Percentiles rank a stretch among this genome's conserved stretches.
Evolutionary conservation across 768 basidiomycete genomes (phyloP).

Genomic region (Lentinula sp.): DNA sequence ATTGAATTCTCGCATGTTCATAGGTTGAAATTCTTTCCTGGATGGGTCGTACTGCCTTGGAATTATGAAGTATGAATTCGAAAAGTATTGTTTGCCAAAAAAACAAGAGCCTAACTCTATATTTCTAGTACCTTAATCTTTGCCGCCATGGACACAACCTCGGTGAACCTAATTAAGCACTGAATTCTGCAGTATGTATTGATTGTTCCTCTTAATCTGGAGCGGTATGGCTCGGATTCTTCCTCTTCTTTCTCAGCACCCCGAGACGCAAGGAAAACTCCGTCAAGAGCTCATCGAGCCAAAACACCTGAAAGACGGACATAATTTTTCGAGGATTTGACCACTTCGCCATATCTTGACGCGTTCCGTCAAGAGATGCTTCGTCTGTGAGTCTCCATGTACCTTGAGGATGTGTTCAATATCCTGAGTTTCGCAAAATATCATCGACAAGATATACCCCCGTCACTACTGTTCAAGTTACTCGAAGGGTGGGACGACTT

Average conservation of each 20-base stretch:
- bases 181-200: not conserved
- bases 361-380: constrained; percentile 34
- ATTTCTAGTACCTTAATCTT: constrained; percentile 27
- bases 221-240: constrained; percentile 27
- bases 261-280: constrained; percentile 30
- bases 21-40: constrained; percentile 16
- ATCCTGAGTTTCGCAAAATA: not conserved
- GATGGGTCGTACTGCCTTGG: constrained; percentile 5
- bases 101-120: not conserved
- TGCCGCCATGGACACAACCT: constrained; percentile 38
- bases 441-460: constrained; percentile 18
- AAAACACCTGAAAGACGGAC: constrained; percentile 10
- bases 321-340: constrained; percentile 28
- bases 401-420: no score
- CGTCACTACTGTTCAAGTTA: not conserved
- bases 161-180: constrained; percentile 7
- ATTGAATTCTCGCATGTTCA: constrained; percentile 8
- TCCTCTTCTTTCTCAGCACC: constrained; percentile 24
- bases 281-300: constrained; percentile 28
- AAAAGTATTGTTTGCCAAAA: not conserved
- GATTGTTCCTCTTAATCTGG: not conserved
- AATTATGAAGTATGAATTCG: constrained; percentile 2
- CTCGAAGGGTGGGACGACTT: constrained; percentile 16
- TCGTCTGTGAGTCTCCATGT: constrained; percentile 22
- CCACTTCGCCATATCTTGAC: constrained; percentile 30